A percentile compares a stretch with the other conserved stretches of the same genome.
Conservation (phyloP, 1,284 basidiomycete species). For the Apiotrichum sp. region DNA sequence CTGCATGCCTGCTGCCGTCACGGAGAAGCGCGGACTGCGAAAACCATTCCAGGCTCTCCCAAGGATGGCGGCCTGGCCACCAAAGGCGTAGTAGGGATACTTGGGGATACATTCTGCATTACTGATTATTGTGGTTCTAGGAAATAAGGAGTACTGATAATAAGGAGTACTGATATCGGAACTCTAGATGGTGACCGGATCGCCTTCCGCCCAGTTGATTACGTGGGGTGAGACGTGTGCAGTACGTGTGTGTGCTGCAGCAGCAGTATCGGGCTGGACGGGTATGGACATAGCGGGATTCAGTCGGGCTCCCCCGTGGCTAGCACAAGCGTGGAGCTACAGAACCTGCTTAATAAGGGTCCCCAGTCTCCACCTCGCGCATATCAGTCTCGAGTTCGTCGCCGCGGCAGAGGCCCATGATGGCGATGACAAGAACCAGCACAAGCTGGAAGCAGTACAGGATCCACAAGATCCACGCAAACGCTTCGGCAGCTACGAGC, state of each 20-base stretch:
- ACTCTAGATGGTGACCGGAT: too few species aligned
- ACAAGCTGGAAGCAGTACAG: conserved; percentile 9
- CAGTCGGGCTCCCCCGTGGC: too few species aligned
- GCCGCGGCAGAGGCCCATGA: not conserved
- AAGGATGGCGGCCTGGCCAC: not conserved
- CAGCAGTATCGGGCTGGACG: too few species aligned
- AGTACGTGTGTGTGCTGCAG: too few species aligned
- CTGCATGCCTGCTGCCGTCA: conserved; percentile 82
- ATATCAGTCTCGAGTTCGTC: not conserved
- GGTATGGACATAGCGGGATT: too few species aligned
- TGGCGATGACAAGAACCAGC: not conserved
- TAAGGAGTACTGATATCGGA: too few species aligned
- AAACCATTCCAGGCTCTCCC: conserved; percentile 36
- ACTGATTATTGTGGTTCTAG: too few species aligned
- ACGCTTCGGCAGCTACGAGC: conserved; percentile 42
- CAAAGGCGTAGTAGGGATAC: not conserved
- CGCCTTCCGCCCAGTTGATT: too few species aligned
- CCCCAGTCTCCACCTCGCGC: not conserved
- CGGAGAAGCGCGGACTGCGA: conserved; percentile 58
- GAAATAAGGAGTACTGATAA: too few species aligned
- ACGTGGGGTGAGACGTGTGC: too few species aligned
- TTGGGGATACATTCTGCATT: not conserved
- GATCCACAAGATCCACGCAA: conserved; percentile 48
- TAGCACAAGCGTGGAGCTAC: too few species aligned
- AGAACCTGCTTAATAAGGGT: too few species aligned